These are phyloP conservation scores for Microbotryum intermedium DNA, from an alignment of 1,284 basidiomycete species.

Conservation along the genomic window DNA sequence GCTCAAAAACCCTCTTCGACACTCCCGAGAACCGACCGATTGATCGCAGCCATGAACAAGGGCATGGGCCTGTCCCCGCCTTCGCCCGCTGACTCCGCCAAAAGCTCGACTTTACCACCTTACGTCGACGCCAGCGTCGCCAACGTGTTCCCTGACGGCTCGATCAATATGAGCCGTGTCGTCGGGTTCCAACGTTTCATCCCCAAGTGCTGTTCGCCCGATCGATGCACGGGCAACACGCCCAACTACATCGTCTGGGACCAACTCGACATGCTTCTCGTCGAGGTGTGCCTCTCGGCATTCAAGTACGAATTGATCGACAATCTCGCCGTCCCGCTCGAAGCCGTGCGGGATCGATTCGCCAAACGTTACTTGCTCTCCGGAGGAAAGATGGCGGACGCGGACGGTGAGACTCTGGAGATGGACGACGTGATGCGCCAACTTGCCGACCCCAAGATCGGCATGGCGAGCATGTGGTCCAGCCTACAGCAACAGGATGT, in stretches of 20 bases:
- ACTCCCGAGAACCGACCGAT: no score
- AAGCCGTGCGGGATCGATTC: slow-evolving; percentile 16
- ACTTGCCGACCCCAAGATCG: neutral
- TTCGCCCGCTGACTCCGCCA: no score
- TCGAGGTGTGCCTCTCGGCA: slow-evolving; percentile 19
- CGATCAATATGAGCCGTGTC: no score
- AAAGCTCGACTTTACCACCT: no score
- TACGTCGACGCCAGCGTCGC: no score
- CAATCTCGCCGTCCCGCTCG: slow-evolving; percentile 16
- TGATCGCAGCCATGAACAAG: no score
- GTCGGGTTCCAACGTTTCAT: no score
- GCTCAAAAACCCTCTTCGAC: no score
- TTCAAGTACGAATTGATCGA: slow-evolving; percentile 30
- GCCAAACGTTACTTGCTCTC: slow-evolving; percentile 20
- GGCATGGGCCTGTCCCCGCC: no score
- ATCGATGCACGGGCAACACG: slow-evolving; percentile 17
- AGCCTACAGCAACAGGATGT: slow-evolving; percentile 12
- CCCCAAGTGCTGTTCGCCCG: slow-evolving; percentile 17
- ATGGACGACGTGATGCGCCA: slow-evolving; percentile 16
- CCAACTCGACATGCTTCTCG: slow-evolving; percentile 19
- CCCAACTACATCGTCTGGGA: slow-evolving; percentile 15
- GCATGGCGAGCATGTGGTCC: slow-evolving; percentile 15
- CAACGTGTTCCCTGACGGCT: no score
- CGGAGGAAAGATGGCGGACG: slow-evolving; percentile 21
- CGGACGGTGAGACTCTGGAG: slow-evolving; percentile 13